A percentile compares a stretch with the other conserved stretches of the same genome.
These are phyloP conservation scores for Backusella sp. DNA, from an alignment of 192 early-diverging fungal species.

Conservation along the genomic window DNA sequence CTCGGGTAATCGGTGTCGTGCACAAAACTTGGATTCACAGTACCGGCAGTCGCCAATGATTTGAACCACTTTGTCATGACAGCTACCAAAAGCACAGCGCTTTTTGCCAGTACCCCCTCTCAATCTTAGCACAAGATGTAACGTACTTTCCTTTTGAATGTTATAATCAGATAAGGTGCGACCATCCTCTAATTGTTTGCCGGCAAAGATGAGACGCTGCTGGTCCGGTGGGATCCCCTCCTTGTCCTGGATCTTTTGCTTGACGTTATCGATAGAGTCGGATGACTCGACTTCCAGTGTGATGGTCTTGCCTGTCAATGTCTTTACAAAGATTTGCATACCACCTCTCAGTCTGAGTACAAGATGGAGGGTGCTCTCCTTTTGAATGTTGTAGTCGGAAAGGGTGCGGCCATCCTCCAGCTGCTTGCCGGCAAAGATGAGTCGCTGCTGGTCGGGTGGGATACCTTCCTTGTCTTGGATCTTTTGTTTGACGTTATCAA, in stretches of 20 bases:
- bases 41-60: constrained; percentile 74
- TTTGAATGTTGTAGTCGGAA: constrained; percentile 70
- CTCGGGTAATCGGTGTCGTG: constrained; percentile 72
- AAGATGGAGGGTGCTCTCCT: constrained; percentile 65
- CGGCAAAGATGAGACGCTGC: constrained; percentile 76
- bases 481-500: constrained; percentile 85
- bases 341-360: constrained; percentile 67
- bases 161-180: constrained; percentile 71
- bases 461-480: constrained; percentile 97
- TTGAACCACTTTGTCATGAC: constrained; percentile 54
- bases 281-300: constrained; percentile 90
- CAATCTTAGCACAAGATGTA: constrained; percentile 71
- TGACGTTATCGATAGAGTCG: constrained; percentile 92
- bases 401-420: constrained; percentile 67
- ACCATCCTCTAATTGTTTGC: constrained; percentile 79
- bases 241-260: constrained; percentile 52
- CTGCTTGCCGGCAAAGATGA: constrained; percentile 77
- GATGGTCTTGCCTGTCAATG: constrained; percentile 84
- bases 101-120: constrained; percentile 54
- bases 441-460: constrained; percentile 77
- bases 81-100: constrained; percentile 42
- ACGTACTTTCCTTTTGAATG: constrained; percentile 79
- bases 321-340: constrained; percentile 90
- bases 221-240: constrained; percentile 86
- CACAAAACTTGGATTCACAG: constrained; percentile 58